Evolutionary conservation across 2,329 filamentous ascomycete species (phyloP).

Genomic region (Hypoxylon sp.): DNA sequence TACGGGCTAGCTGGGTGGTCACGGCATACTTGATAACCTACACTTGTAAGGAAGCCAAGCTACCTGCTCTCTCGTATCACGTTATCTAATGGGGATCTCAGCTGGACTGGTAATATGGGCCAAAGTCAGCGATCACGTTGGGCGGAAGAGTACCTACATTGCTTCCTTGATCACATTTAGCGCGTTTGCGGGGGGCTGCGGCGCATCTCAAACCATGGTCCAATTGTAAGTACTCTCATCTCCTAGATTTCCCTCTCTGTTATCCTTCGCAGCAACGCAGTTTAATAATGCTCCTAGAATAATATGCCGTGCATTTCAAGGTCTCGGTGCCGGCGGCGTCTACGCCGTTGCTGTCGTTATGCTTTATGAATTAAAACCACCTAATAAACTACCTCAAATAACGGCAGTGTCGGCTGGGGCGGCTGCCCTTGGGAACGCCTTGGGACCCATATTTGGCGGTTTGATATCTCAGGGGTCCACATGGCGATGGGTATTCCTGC

Average conservation of each 20-base stretch:
- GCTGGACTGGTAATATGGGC: slow-evolving; percentile 68
- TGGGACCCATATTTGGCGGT: slow-evolving; percentile 42
- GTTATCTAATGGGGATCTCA: neutral
- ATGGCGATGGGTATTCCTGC: slow-evolving; percentile 43
- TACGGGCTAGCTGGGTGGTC: slow-evolving; percentile 34
- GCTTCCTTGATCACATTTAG: slow-evolving; percentile 74
- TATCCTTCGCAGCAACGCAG: no score
- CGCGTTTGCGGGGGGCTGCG: slow-evolving; percentile 76
- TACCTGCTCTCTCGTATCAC: no score
- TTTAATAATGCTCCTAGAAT: no score
- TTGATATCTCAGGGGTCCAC: slow-evolving; percentile 28
- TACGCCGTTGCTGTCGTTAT: slow-evolving; percentile 75
- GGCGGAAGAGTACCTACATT: slow-evolving; percentile 68
- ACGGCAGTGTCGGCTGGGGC: slow-evolving; percentile 2
- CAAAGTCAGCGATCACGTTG: slow-evolving; percentile 79
- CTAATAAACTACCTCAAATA: slow-evolving; percentile 18
- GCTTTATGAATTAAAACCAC: slow-evolving; percentile 77
- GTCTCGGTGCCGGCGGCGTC: no score
- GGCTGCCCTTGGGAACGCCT: slow-evolving; percentile 25
- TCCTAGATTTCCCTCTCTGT: no score
- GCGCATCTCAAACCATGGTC: slow-evolving; percentile 74
- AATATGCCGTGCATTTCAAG: no score
- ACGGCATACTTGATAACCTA: slow-evolving; percentile 35
- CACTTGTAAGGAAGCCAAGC: slow-evolving; percentile 11
- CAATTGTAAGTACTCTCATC: slow-evolving; percentile 66